Percentiles rank a stretch among this genome's conserved stretches.
Evolutionary conservation across 106 monocot species (phyloP).

Genomic region (Dendrobium catenatum): DNA sequence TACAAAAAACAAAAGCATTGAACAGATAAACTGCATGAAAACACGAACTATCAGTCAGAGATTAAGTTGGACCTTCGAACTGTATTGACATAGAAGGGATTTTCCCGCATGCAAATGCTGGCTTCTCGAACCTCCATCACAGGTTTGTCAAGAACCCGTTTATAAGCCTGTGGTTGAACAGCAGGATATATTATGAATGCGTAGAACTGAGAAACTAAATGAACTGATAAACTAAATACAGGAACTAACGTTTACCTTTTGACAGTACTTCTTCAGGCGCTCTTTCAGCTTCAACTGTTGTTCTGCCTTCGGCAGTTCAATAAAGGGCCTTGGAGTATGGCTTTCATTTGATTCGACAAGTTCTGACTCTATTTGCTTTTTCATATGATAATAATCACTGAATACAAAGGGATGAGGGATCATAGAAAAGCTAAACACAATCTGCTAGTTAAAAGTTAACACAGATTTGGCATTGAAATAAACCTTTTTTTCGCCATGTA

Average conservation of each 20-base stretch:
- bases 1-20: not conserved
- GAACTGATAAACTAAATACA: not conserved
- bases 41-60: not conserved
- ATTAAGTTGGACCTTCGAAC: constrained; percentile 65
- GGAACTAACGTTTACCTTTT: constrained; percentile 45
- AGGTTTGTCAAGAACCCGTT: constrained; percentile 92
- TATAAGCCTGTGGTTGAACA: constrained; percentile 61
- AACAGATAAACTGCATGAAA: not conserved
- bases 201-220: not conserved
- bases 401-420: not conserved
- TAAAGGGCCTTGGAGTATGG: constrained; percentile 44
- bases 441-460: not conserved
- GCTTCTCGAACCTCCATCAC: constrained; percentile 89
- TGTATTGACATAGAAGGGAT: constrained; percentile 96
- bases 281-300: constrained; percentile 82
- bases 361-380: constrained; percentile 92
- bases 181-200: not conserved
- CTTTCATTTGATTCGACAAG: constrained; percentile 42
- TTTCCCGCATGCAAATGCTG: constrained; percentile 99
- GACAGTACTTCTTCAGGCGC: constrained; percentile 85
- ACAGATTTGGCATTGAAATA: not conserved
- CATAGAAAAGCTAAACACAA: not conserved
- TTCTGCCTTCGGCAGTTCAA: constrained; percentile 73
- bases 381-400: constrained; percentile 95
- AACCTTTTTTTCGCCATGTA: constrained; percentile 90